Base-by-base conservation (phyloP, 2,329 filamentous ascomycete genomes). In the Rosellinia necatrix region DNA sequence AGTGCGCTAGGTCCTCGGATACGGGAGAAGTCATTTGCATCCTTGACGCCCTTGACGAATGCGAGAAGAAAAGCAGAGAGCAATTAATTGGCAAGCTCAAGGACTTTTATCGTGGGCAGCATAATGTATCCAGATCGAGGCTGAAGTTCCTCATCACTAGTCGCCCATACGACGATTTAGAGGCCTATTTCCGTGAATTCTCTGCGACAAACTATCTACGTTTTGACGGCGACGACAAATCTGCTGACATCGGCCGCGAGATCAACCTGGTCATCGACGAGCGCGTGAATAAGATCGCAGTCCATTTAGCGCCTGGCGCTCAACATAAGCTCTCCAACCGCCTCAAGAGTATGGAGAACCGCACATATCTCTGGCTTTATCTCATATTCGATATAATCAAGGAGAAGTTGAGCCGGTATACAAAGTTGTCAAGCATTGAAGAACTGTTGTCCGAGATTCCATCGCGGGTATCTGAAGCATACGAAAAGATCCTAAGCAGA, bases 331-430 rank as follows among this genome's bases (percentile, higher is more conserved):
- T 22, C 8, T 12, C 6, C 5, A 10, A 40, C 5, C 6, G 12
- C 6, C 42, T 53, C 29, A 53, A 32, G 6, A 17, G 19, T 8
- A 53, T 47, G 24, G 7, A 32, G 10, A 56, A 56, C 15, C 40
- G 53, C n/a, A 56, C 53, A 22, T 56, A 56, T 22, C 46, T 56
- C 21, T 56, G 53, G 53, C 4, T 50, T 12, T 27, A 15, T 34
- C 41, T 56, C 1, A 47, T 21, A 27, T 56, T 56, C 34, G 10
- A 41, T 5, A 41, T 47, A 12, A 41, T 56, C 17, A n/a, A 35
- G 12, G 7, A 41, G 10, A 40, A 12, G 1, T 32, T 19, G 0
- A 35, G 32, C 17, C 10, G 15, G 7, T 34, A 50, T 27, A 10
- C 8, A 2, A 49, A 6, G n/a, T 24, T 5, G 0, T 35, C 41